Conservation (phyloP, 1,284 basidiomycete genomes). For the Ganoderma boninense region DNA sequence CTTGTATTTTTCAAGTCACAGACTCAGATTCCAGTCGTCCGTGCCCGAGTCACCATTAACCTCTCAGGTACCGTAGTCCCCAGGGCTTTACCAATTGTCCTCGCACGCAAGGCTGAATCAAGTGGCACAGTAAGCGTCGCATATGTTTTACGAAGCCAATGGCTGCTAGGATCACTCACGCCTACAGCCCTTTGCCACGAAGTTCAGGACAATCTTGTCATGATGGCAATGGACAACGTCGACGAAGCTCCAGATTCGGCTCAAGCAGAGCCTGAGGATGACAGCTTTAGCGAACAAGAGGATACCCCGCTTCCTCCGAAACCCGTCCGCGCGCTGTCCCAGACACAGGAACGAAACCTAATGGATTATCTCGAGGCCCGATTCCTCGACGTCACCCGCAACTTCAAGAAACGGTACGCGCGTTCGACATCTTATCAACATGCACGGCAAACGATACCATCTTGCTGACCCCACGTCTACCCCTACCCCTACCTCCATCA, state of each 20-base stretch:
- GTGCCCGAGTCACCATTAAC: neutral
- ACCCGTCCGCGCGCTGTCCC: constrained; percentile 12
- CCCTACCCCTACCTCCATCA: constrained; percentile 33
- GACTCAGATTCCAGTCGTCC: neutral
- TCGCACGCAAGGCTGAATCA: neutral
- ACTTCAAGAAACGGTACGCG: constrained; percentile 75
- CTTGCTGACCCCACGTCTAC: neutral
- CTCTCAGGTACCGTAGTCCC: neutral
- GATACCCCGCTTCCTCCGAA: neutral
- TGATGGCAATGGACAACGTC: neutral
- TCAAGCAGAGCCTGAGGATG: neutral
- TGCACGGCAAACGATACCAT: neutral
- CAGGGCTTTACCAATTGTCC: neutral
- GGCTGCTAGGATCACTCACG: neutral
- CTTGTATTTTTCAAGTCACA: no score
- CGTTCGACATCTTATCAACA: neutral
- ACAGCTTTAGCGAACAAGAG: neutral
- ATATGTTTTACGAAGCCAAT: neutral
- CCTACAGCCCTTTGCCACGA: neutral
- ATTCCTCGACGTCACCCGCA: constrained; percentile 68
- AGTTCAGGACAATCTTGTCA: neutral
- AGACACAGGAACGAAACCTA: constrained; percentile 66
- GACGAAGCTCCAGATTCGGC: neutral
- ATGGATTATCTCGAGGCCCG: constrained; percentile 69
- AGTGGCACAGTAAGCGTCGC: neutral